Evolutionary conservation across 75 land plant species (phyloP), one percentile per base, ranked within the genome.

Genomic region (Adiantum capillusveneris): DNA sequence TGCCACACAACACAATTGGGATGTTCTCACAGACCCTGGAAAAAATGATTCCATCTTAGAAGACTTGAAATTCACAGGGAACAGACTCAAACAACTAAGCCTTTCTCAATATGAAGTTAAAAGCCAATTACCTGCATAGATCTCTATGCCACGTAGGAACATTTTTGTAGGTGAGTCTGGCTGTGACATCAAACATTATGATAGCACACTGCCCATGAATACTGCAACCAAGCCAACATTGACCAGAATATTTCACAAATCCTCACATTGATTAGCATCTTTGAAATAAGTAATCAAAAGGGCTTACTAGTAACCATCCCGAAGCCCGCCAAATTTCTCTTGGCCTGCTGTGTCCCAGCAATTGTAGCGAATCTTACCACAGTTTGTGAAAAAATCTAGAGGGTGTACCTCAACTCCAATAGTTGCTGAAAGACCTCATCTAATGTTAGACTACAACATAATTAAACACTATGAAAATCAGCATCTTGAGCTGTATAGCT

Each of bases 1-100:
- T 88, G 0, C 93, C 93, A 68, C 93, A 88, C 11, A 88, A 67
- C 26, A 88, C 93, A 64, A 88, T 88, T 0, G 93, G 93, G 31
- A 88, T 88, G 60, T 82, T 88, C 74, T 88, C 93, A 60, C 90
- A 88, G 24, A 88, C 93, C 62, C 93, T 85, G 76, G 30, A 52
- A 28, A 11, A 6, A 5, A 27, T 13, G 19, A 26, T 25, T n/a
- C 7, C 60, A n/a, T n/a, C n/a, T n/a, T n/a, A n/a, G n/a, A n/a
- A n/a, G n/a, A n/a, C n/a, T n/a, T n/a, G n/a, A n/a, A n/a, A n/a
- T n/a, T n/a, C n/a, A n/a, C n/a, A 5, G 9, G 37, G 37, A 34
- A 34, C 3, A 34, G 9, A 9, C 37, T 5, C 37, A 34, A 43
- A 30, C 21, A 22, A 55, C 16, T 55, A 24, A 55, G 31, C 14